Base-by-base conservation (phyloP, 768 basidiomycete genomes). In the Glaciozyma martinii region DNA sequence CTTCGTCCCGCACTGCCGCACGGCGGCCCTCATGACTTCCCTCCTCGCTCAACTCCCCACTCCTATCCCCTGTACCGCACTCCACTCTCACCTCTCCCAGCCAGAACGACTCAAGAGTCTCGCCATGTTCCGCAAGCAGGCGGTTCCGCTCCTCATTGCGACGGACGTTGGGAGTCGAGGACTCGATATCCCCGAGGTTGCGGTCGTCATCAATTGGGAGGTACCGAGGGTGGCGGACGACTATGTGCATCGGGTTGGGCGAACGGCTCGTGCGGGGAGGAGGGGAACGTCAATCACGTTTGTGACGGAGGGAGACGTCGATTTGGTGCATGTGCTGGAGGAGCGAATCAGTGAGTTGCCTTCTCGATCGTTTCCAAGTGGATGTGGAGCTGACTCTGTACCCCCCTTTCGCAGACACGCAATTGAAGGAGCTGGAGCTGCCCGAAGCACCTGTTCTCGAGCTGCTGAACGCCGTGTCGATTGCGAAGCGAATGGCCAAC, bases 191-290 rank as follows among this genome's bases (percentile, higher is more conserved):
- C 90, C 90, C 66, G 90, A 93, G 71, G 93, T 99, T 16, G 91
- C 89, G 16, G 84, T 97, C 80, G 90, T 99, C 25, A 81, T 99
- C 63, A 98, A 99, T 70, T 99, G 93, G 92, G 94, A 99, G 76
- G 79, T 97, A 67, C 95, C 95, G 19, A 80, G 82, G 18, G 75
- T 76, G 16, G 68, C 90, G 8, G 94, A 94, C 76, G 93, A 94
- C 75, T 99, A 99, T 74, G 88, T 90, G 2, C 95, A 99, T 78
- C 83, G 95, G 27, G 95, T 99, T 1, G 95, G 95, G 71, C 83
- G 95, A 75, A 99, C 95, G 56, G 95, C 95, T 33, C 86, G 95
- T 74, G 94, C 87, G 16, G 95, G 95, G 9, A 82, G 84, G 72
- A 88, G 87, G 4, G 95, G 95, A 72, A 79, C 92, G 56, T 90